Evolutionary conservation across 108 stramenopile genomes (phyloP).

Genomic region (Licmophora abbreviata): DNA sequence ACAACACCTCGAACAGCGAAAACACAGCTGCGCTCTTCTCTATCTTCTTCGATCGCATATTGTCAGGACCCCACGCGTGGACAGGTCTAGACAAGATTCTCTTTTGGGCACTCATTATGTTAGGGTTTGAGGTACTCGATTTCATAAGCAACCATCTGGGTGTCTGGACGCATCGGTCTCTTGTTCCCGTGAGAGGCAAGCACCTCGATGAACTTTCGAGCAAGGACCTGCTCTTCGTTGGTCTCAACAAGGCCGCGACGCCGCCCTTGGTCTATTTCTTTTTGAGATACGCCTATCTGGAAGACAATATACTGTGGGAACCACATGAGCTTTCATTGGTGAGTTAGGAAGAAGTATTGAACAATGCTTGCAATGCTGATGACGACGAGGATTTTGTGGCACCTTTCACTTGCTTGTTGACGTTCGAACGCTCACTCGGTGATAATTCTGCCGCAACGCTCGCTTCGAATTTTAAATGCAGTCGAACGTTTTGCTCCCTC

Average conservation of each 20-base stretch:
- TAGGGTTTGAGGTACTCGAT: slow-evolving; percentile 24
- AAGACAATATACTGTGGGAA: slow-evolving; percentile 44
- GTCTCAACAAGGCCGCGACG: slow-evolving; percentile 63
- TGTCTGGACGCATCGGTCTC: slow-evolving; percentile 12
- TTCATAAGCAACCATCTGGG: slow-evolving; percentile 16
- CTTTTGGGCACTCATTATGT: slow-evolving; percentile 21
- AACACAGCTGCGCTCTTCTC: not conserved
- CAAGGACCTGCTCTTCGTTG: slow-evolving; percentile 57
- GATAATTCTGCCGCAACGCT: too few relatives aligned
- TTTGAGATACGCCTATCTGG: slow-evolving; percentile 39
- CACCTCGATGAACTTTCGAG: slow-evolving; percentile 66
- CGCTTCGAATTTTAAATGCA: too few relatives aligned
- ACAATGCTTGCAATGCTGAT: not conserved
- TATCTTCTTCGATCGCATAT: not conserved
- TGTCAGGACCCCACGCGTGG: not conserved
- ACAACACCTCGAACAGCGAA: not conserved
- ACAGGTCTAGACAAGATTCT: slow-evolving; percentile 22
- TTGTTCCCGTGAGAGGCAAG: slow-evolving; percentile 79
- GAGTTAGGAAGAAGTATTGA: slow-evolving; percentile 17
- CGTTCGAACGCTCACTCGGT: too few relatives aligned
- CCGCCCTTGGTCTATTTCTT: slow-evolving; percentile 75
- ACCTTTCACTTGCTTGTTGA: too few relatives aligned
- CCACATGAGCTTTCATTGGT: slow-evolving; percentile 29
- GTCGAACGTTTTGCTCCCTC: slow-evolving; percentile 39
- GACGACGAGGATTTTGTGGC: not conserved